Conservation (phyloP, 768 basidiomycete species). For the Leccinum subtestaceum region DNA sequence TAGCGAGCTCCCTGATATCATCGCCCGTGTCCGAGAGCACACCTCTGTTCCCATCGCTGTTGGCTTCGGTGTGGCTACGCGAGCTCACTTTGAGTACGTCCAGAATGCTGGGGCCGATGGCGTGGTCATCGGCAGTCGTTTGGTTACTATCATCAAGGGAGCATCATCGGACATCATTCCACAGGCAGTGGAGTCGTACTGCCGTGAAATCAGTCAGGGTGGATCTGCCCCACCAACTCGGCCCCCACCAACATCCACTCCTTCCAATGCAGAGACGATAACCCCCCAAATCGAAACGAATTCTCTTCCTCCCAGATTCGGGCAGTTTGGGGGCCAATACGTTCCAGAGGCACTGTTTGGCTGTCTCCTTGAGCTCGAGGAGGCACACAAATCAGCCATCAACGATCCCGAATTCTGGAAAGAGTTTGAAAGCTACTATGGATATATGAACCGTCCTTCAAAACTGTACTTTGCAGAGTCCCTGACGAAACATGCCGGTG, state of each 20-base stretch:
- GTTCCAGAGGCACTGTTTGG: conserved; percentile 97
- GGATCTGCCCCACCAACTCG: conserved; percentile 26
- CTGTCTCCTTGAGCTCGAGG: conserved; percentile 85
- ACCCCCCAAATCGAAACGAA: conserved; percentile 35
- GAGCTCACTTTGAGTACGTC: conserved; percentile 84
- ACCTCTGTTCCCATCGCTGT: conserved; percentile 86
- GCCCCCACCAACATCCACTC: neutral
- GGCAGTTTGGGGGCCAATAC: conserved; percentile 95
- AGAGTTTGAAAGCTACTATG: conserved; percentile 83
- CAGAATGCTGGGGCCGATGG: conserved; percentile 89
- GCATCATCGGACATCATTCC: conserved; percentile 49
- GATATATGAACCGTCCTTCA: conserved; percentile 94
- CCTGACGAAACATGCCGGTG: conserved; percentile 84
- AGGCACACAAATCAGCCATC: conserved; percentile 83
- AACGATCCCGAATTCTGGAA: conserved; percentile 89
- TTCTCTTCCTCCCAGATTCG: conserved; percentile 80
- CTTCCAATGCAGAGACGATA: conserved; percentile 8
- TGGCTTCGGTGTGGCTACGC: conserved; percentile 93
- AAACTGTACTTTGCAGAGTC: conserved; percentile 89
- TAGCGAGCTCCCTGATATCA: conserved; percentile 73
- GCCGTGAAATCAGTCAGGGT: conserved; percentile 59
- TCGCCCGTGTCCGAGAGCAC: conserved; percentile 76
- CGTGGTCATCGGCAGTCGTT: conserved; percentile 87
- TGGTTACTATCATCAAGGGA: conserved; percentile 77
- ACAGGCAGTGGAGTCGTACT: conserved; percentile 65